Evolutionary conservation across 495 filamentous ascomycete genomes (phyloP).

Genomic region (Pyrenopolyporus hunteri): DNA sequence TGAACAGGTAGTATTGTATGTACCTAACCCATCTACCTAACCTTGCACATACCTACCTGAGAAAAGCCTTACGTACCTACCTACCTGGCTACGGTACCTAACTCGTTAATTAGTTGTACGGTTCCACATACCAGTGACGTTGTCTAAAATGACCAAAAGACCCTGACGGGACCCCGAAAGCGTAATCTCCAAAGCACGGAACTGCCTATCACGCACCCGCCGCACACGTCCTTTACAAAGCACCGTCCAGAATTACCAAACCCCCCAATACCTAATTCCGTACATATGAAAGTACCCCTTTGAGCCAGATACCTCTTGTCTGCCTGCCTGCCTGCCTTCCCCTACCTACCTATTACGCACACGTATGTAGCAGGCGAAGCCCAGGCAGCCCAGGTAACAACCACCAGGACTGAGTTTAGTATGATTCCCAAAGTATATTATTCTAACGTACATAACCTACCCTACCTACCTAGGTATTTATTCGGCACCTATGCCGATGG

Average conservation of each 20-base stretch:
- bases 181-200: constrained; percentile 22
- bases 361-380: background rate
- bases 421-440: too few relatives aligned
- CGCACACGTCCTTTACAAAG: constrained; percentile 9
- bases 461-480: too few relatives aligned
- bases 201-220: background rate
- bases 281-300: constrained; percentile 9
- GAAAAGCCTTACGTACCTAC: background rate
- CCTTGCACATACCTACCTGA: too few relatives aligned
- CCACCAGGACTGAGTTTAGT: constrained; percentile 4
- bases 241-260: constrained; percentile 23
- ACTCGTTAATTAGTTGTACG: constrained; percentile 14
- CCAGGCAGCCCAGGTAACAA: background rate
- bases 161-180: constrained; percentile 32
- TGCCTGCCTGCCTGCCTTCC: background rate
- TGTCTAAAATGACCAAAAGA: constrained; percentile 27
- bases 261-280: background rate
- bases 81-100: too few relatives aligned
- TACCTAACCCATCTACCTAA: constrained; percentile 3
- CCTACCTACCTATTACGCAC: background rate
- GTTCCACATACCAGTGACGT: constrained; percentile 31
- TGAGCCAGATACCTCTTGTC: background rate
- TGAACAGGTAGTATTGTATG: background rate
- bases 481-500: constrained; percentile 34
- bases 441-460: constrained; percentile 9